Evolutionary conservation across 805 yeast genomes (phyloP), one percentile per base, ranked within the genome.

Genomic region (Candida maesae): DNA sequence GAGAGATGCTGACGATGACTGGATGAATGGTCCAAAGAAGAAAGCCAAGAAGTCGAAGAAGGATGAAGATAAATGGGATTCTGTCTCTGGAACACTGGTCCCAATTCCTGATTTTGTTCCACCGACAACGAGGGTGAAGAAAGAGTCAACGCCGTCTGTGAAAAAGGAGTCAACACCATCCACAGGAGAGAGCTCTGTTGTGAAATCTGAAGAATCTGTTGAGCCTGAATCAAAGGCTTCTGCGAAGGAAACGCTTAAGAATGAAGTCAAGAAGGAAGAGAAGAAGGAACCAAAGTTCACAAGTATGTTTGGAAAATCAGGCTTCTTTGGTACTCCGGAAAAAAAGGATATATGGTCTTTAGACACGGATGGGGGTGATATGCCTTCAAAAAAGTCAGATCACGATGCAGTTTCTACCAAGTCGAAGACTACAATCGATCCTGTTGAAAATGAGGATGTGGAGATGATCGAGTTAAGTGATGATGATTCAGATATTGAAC

Each of bases 1-100:
- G 24, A 64, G 63, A 50, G 56, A 63, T 15, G 59, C 56, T 39
- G 55, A 49, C 35, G 59, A 46, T 30, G 41, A 35, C 26, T 50
- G 49, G 28, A 36, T 50, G 9, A 6, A 38, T 2, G 35, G 44
- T 5, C n/a, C 28, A 10, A 42, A 47, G 32, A 52, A 49, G 41
- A 38, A 42, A 19, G 42, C 53, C 19, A 52, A 51, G 35, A 45
- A 38, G 17, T 30, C 33, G 7, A 42, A 51, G 35, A 39, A 42
- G 20, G 21, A 21, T 33, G 51, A 50, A 21, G 45, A 41, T 10
- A 50, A 52, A 41, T 44, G 30, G 39, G 41, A 35, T 14, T 24
- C 39, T 29, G 45, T 44, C 18, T 40, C 31, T 23, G 56, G 61
- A 39, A 52, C 47, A 14, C 31, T 59, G 17, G 38, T 59, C 32